phyloP scores from a whole-genome alignment of 768 basidiomycete species.

The Chlorophyllum brunneum region DNA sequence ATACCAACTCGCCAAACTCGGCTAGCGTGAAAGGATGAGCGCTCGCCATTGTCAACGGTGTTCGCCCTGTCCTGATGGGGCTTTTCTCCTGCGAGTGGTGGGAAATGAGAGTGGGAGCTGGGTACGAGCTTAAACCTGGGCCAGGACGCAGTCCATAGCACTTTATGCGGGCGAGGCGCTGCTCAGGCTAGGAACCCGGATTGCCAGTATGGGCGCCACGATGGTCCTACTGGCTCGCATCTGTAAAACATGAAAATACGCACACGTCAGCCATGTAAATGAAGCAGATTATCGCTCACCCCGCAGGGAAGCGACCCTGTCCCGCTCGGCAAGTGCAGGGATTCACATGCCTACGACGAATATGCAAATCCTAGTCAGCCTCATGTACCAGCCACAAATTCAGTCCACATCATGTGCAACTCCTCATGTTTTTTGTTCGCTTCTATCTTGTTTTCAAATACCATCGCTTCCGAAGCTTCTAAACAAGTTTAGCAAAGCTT shows the following conservation, averaged over 20 bases:
- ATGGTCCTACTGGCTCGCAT: neutral
- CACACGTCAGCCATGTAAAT: neutral
- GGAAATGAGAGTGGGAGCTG: neutral
- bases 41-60: neutral
- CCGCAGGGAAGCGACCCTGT: too few relatives aligned
- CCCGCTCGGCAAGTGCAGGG: too few relatives aligned
- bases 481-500: too few relatives aligned
- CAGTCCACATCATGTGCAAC: too few relatives aligned
- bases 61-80: neutral
- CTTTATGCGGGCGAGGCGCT: constrained; percentile 9
- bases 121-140: neutral
- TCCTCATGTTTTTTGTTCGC: too few relatives aligned
- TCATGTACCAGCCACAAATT: too few relatives aligned
- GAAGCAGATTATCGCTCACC: neutral
- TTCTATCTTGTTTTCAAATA: too few relatives aligned
- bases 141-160: neutral
- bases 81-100: neutral
- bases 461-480: too few relatives aligned
- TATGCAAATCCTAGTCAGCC: too few relatives aligned
- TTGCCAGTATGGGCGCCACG: constrained; percentile 1
- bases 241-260: neutral
- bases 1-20: constrained; percentile 10
- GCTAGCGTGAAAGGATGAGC: constrained; percentile 8
- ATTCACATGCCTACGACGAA: too few relatives aligned
- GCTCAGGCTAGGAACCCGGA: constrained; percentile 2